Base-by-base conservation (phyloP, 495 filamentous ascomycete species). In the Bombardia bombarda region DNA sequence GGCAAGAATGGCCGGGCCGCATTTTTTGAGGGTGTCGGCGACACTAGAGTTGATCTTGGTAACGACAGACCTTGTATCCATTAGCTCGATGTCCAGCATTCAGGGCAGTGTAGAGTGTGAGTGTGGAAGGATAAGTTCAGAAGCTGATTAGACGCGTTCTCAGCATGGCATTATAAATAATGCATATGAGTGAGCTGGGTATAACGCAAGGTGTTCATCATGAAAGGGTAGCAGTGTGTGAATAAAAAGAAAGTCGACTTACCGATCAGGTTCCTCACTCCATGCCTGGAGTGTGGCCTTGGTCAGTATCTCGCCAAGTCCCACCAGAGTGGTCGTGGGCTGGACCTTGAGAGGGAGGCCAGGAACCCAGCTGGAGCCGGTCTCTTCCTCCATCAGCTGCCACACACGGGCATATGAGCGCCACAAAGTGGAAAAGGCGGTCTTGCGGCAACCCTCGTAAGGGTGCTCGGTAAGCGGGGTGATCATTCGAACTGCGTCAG, bases 171-270 rank as follows among this genome's bases (percentile, higher is more conserved):
- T 68, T 78, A 76, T 84, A 79, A 68, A 57, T 68, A 74, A 30
- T 70, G 85, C 79, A 78, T 97, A 83, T 83, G 84, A 95, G 90
- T 95, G 90, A 96, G 89, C 88, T 96, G 89, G 89, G 90, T 90
- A 84, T 87, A 92, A 86, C 87, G 86, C 79, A 68, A 65, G 65
- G 66, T 77, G 65, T 67, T 95, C 87, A 95, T 97, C 89, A 90
- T 89, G 62, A 52, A 57, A 55, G n/a, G n/a, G 19, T 3, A 16
- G 12, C 6, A 48, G 21, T 47, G 47, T 43, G 42, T 25, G 39
- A n/a, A 31, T 34, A 39, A 35, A 33, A 43, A 47, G 46, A 34
- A 53, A 48, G 34, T 28, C 33, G 54, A 77, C 83, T 53, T 83
- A 95, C 92, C 89, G 82, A 65, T 97, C 92, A 55, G 79, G 76